Base-by-base conservation (phyloP, 1,139 yeast species). In the Suhomyces taliae region DNA sequence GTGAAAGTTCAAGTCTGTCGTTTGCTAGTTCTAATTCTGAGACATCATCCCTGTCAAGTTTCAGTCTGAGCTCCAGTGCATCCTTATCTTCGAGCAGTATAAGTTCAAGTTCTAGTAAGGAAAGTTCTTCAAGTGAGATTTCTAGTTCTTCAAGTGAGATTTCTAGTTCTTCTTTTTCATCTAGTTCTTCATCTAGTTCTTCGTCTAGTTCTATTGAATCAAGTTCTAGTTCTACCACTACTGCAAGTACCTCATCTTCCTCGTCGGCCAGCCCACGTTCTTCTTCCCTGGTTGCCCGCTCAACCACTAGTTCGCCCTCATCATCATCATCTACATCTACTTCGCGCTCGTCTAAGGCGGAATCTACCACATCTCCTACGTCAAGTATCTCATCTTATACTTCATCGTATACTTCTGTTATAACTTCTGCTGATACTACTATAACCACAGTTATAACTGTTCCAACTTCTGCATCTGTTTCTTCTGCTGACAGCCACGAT, bases 371-470 rank as follows among this genome's bases (percentile, higher is more conserved):
- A 26, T 27, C 47, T 32, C 11, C 46, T 27, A 27, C 40, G 26
- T 40, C 44, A 27, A 39, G 26, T 27, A 6, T 27, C 45, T 37
- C 53, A 14, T 39, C 54, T 10, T 35, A 43, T 32, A 35, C 45
- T 6, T 26, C 61, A 7, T 55, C 62, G 24, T 64, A 62, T 46
- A 66, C 74, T 37, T 64, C 72, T 10, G 32, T 44, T 37, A 48
- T 66, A 31, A 54, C 52, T 8, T 45, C 54, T 14, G 64, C 69
- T 19, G 74, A 70, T 45, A 72, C 77, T 8, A 75, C 80, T 38
- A 64, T 74, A 48, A 74, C 79, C 33, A 69, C 79, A 1, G 64
- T 72, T 34, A 58, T 75, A 5, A 63, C 77, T 0, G 66, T 72
- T 0, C 76, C 78, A 2, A 72, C 78, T 1, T 63, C 69, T 1